Evolutionary conservation across 257 asterid genomes (phyloP).

Genomic region (Paraleonurus japonicus): DNA sequence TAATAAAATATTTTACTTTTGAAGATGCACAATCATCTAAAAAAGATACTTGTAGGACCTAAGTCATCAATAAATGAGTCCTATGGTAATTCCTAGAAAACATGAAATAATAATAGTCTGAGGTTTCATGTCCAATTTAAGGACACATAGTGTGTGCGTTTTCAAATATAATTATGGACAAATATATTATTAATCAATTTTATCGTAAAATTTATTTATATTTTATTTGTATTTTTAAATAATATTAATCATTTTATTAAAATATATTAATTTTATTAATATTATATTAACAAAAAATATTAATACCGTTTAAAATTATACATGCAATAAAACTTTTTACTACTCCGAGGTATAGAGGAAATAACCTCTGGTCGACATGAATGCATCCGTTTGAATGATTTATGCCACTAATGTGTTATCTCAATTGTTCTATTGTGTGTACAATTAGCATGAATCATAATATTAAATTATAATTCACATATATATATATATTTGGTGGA

Average conservation of each 20-base stretch:
- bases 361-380: neutral
- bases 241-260: no score
- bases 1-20: slow-evolving; percentile 21
- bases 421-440: neutral
- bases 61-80: slow-evolving; percentile 10
- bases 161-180: neutral
- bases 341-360: neutral
- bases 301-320: no score
- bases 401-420: neutral
- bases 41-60: slow-evolving; percentile 20
- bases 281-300: no score
- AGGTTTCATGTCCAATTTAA: slow-evolving; percentile 20
- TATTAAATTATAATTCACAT: neutral
- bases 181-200: no score
- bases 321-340: no score
- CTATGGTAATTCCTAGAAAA: slow-evolving; percentile 8
- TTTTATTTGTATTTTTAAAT: no score
- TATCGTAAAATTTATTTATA: no score
- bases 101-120: slow-evolving; percentile 9
- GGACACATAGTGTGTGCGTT: neutral
- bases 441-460: neutral
- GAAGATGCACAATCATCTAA: slow-evolving; percentile 23
- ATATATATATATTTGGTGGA: neutral
- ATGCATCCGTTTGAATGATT: neutral
- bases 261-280: no score